Evolutionary conservation across 768 basidiomycete genomes (phyloP).

Genomic region (Mycena rosella): DNA sequence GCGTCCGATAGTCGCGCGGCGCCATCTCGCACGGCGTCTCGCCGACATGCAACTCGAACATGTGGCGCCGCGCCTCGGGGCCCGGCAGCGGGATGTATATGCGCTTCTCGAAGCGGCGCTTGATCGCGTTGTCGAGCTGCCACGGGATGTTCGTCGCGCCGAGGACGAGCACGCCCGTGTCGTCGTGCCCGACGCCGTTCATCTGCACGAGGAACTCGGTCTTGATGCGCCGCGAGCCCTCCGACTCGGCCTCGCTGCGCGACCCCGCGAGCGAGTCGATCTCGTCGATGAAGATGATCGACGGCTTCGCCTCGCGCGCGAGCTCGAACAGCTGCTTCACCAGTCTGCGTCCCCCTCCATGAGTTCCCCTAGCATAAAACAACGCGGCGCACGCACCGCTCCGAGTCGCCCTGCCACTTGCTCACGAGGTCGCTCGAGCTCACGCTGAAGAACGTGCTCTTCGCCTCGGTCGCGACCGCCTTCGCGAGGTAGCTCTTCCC

Average conservation of each 20-base stretch:
- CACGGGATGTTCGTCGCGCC: constrained; percentile 99
- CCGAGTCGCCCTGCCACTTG: constrained; percentile 99
- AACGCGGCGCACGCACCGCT: constrained; percentile 69
- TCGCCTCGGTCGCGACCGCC: constrained; percentile 98
- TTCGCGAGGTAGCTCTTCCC: constrained; percentile 98
- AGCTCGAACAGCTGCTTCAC: constrained; percentile 97
- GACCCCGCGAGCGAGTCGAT: constrained; percentile 97
- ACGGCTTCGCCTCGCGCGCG: constrained; percentile 95
- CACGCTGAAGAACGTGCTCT: constrained; percentile 98
- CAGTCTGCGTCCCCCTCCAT: constrained; percentile 75
- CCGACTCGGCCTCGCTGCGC: constrained; percentile 96
- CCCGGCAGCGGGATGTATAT: constrained; percentile 99
- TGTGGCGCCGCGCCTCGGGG: constrained; percentile 88
- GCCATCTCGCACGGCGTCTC: constrained; percentile 89
- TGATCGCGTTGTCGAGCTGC: constrained; percentile 98
- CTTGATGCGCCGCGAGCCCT: constrained; percentile 97
- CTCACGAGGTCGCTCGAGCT: constrained; percentile 96
- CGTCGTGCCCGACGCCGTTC: constrained; percentile 99
- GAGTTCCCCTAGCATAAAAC: no score
- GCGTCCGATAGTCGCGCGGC: constrained; percentile 79
- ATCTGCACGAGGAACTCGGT: constrained; percentile 98
- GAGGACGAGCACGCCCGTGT: constrained; percentile 94
- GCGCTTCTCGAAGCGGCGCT: constrained; percentile 98
- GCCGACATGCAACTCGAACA: constrained; percentile 98
- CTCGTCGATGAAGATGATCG: constrained; percentile 99